Base-by-base conservation (phyloP, 2,329 filamentous ascomycete species). In the Trichophyton benhamiae region DNA sequence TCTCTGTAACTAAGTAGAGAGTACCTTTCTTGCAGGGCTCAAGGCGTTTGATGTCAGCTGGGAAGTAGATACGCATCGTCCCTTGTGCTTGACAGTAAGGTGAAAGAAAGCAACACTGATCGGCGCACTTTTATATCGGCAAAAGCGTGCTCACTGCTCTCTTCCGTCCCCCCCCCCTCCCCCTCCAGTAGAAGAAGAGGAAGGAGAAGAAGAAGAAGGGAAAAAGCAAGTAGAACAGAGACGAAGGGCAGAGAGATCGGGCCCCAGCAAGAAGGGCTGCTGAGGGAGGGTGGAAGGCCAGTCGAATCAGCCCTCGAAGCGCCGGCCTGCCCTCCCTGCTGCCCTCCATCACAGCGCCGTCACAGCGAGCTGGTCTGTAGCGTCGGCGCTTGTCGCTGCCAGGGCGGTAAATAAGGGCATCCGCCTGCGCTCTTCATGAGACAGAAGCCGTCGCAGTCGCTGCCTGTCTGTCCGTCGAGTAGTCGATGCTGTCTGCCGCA, bases 251-350 rank as follows among this genome's bases (percentile, higher is more conserved):
- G 27, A 27, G 27, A 27, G 27, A 27, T 22, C 1, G 22, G 22
- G 22, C 25, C 25, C 25, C 25, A n/a, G n/a, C n/a, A n/a, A 27
- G 25, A 3, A 27, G 4, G 25, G 25, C 27, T 27, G 5, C 27
- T 36, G 33, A 36, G 33, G 33, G 33, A 36, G 33, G 33, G 33
- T 36, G 33, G 33, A 36, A 36, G 9, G 41, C 49, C 49, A 55
- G 49, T 55, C 49, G 49, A 55, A 55, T 55, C 49, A 55, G 25
- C 33, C 20, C 49, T 55, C 27, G 27, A 55, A 55, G 49, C 49
- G 49, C 49, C 49, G 49, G 7, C 13, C 7, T 55, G 33, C 49
- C 33, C 49, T 33, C 49, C 33, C 33, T 36, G 8, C 33, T 36
- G 27, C 27, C 49, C 27, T 55, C 49, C 49, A 36, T 55, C 49